phyloP scores from a whole-genome alignment of 106 monocot genomes.

The Phalaenopsis equestris region DNA sequence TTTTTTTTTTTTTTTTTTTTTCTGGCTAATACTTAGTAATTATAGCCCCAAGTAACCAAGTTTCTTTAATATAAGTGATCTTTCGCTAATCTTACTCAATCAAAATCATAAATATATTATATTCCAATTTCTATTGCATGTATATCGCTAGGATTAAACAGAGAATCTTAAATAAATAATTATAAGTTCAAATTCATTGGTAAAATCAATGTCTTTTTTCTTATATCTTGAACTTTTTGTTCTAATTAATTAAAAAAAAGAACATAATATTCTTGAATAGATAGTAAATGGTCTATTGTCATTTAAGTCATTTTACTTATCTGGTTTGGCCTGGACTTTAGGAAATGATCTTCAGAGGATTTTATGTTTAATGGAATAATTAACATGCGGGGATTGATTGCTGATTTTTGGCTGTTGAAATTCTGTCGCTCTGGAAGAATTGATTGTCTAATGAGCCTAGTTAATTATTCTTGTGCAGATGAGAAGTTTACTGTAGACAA shows the following conservation, averaged over 20 bases:
- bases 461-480: slow-evolving; percentile 34
- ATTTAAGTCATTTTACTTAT: neutral
- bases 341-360: neutral
- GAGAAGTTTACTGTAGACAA: slow-evolving; percentile 17
- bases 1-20: too few species aligned
- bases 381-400: neutral
- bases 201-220: too few species aligned
- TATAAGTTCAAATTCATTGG: too few species aligned
- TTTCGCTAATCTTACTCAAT: too few species aligned
- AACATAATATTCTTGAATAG: neutral
- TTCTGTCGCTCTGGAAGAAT: neutral
- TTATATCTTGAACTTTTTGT: neutral
- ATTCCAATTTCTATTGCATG: too few species aligned
- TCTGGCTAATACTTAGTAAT: too few species aligned
- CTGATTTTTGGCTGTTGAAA: neutral
- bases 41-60: too few species aligned
- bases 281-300: neutral
- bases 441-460: neutral
- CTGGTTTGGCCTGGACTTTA: neutral
- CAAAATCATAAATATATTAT: too few species aligned
- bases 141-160: too few species aligned
- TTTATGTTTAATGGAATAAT: neutral
- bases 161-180: too few species aligned
- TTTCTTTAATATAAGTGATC: too few species aligned
- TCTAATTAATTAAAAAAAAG: too few species aligned